Evolutionary conservation across 2,329 filamentous ascomycete species (phyloP).

Genomic region (Reticulascus tulasneorum): DNA sequence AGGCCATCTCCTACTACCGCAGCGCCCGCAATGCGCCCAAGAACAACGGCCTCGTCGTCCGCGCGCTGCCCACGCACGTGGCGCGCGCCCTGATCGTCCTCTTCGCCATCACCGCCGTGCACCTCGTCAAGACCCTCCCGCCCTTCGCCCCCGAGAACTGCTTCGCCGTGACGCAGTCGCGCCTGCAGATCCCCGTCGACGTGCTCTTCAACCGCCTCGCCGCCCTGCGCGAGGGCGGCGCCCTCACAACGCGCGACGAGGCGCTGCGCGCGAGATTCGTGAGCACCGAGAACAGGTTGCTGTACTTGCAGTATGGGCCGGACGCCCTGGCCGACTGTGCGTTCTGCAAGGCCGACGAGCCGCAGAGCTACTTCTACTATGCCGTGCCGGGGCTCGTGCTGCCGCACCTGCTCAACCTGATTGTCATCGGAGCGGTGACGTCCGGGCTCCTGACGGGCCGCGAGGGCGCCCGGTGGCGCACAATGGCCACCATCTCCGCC

Average conservation of each 20-base stretch:
- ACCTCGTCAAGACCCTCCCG: constrained; percentile 61
- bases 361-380: constrained; percentile 73
- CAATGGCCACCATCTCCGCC: constrained; percentile 61
- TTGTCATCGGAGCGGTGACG: constrained; percentile 68
- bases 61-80: constrained; percentile 50
- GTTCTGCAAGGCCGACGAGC: constrained; percentile 75
- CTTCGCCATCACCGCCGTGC: constrained; percentile 38
- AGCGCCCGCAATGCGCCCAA: constrained; percentile 41
- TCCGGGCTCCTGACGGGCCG: constrained; percentile 61
- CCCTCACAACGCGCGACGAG: constrained; percentile 57
- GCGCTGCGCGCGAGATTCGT: constrained; percentile 65
- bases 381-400: constrained; percentile 67
- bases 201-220: constrained; percentile 76
- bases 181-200: constrained; percentile 79
- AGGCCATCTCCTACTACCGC: constrained; percentile 61
- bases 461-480: constrained; percentile 66
- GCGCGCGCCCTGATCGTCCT: constrained; percentile 59
- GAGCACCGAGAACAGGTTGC: constrained; percentile 65
- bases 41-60: constrained; percentile 43
- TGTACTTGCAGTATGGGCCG: constrained; percentile 83
- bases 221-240: constrained; percentile 42
- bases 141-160: constrained; percentile 73
- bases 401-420: constrained; percentile 78
- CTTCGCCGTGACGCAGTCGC: constrained; percentile 72
- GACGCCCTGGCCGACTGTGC: constrained; percentile 67